Percentiles rank a stretch among this genome's conserved stretches.
Conservation (phyloP, 2,329 filamentous ascomycete genomes). For the Decorospora gaudefroyi region DNA sequence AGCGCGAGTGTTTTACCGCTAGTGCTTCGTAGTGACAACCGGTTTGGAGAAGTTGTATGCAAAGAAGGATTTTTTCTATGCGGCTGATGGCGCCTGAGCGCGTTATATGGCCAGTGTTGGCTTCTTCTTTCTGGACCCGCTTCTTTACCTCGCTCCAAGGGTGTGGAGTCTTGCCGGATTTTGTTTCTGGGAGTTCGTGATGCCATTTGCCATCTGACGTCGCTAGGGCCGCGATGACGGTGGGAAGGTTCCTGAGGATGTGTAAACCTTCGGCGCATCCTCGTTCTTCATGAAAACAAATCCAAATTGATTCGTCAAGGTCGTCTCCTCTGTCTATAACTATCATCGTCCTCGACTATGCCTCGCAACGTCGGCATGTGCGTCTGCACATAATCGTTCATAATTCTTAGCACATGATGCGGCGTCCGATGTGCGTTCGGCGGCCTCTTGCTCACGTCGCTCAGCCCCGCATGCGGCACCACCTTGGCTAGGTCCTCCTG, state of each 20-base stretch:
- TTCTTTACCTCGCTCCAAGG: constrained; percentile 19
- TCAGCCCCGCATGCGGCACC: constrained; percentile 50
- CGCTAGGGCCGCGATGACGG: not conserved
- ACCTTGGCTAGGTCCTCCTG: constrained; percentile 47
- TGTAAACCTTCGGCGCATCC: constrained; percentile 1
- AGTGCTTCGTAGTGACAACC: constrained; percentile 34
- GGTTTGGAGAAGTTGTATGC: constrained; percentile 33
- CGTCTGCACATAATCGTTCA: constrained; percentile 29
- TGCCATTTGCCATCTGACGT: not conserved
- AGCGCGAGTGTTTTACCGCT: constrained; percentile 39
- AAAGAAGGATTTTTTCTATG: constrained; percentile 36
- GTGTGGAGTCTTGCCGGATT: constrained; percentile 8
- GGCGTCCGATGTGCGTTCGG: constrained; percentile 43
- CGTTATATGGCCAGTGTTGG: constrained; percentile 14
- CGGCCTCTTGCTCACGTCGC: constrained; percentile 47
- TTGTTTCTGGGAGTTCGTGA: constrained; percentile 4
- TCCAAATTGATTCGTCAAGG: too few relatives aligned
- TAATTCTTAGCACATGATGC: constrained; percentile 31
- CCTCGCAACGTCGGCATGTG: constrained; percentile 41
- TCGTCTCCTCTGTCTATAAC: too few relatives aligned
- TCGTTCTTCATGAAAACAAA: too few relatives aligned
- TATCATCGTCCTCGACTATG: constrained; percentile 35
- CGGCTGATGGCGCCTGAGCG: constrained; percentile 26
- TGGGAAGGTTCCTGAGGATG: not conserved
- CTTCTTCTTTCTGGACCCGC: constrained; percentile 24